Base-by-base conservation (phyloP, 495 filamentous ascomycete species). In the Tuber aestivum region DNA sequence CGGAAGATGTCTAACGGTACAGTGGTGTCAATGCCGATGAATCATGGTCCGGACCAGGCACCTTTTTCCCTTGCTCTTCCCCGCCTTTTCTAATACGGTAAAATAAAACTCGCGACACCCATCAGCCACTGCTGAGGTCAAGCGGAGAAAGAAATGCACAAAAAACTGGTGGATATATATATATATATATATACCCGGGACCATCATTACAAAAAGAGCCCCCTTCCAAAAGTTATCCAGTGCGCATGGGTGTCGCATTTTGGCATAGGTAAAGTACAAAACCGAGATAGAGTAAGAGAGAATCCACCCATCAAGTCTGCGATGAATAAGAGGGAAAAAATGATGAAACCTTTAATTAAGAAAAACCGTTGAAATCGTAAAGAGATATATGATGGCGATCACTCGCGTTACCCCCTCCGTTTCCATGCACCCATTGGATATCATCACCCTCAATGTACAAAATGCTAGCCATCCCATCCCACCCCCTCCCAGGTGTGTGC, bases 391-490 rank as follows among this genome's bases (percentile, higher is more conserved):
- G n/a, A 50, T 50, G 50, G 35, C 35, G 56, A 65, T 65, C 56
- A 7, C 56, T 27, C 56, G 4, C n/a, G 50, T n/a, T 56, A 27
- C 56, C 27, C 45, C 45, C 56, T 18, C 56, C 56, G 14, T 65
- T 65, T 35, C 56, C 56, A 14, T 65, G 56, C 14, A 65, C 56
- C 56, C 56, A 32, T 18, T 32, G 56, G 56, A 65, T 35, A 65
- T 65, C 56, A 65, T 65, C 56, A 20, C 56, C 56, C 27, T 65
- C 56, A 65, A 65, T 65, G 56, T 65, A 65, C 56, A 65, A 65
- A 65, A 65, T 18, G 4, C 27, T 65, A 65, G 56, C 56, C n/a
- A 35, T 65, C 56, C 56, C 18, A 65, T 65, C 35, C 56, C n/a
- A 65, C 16, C 18, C 50, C 56, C 56, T 32, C 56, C 27, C 56